These are phyloP conservation scores for Suillus plorans DNA, from an alignment of 768 basidiomycete species.

Conservation along the genomic window DNA sequence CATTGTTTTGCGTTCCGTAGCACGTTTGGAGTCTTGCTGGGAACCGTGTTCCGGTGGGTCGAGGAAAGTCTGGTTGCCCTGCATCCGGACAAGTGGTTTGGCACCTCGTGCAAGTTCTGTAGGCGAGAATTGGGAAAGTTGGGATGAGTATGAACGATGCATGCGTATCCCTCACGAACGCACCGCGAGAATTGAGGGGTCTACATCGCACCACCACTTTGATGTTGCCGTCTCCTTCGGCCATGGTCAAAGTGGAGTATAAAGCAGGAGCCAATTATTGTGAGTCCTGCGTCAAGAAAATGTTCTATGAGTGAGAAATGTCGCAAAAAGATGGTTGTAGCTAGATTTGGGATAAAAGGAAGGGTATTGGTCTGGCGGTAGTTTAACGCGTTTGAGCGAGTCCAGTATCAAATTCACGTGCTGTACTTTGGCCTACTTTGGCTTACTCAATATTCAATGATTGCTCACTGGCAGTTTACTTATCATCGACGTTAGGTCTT, in stretches of 20 bases:
- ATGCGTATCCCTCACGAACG: conserved; percentile 27
- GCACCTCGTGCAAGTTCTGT: conserved; percentile 92
- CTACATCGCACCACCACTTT: conserved; percentile 95
- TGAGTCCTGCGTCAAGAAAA: conserved; percentile 10
- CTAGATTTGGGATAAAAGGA: conserved; percentile 8
- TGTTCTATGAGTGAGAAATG: conserved; percentile 7
- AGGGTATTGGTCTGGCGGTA: conserved; percentile 6
- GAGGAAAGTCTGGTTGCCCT: conserved; percentile 88
- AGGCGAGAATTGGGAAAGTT: conserved; percentile 8
- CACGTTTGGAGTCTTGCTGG: conserved; percentile 68
- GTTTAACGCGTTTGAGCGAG: conserved; percentile 10
- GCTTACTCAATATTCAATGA: neutral
- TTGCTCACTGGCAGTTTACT: conserved; percentile 7
- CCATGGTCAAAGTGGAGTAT: conserved; percentile 43
- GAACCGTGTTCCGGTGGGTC: conserved; percentile 85
- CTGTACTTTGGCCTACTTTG: no score
- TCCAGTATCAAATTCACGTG: conserved; percentile 11
- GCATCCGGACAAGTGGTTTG: conserved; percentile 92
- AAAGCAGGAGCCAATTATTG: conserved; percentile 13
- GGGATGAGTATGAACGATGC: neutral
- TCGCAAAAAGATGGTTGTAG: conserved; percentile 10
- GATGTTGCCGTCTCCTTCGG: conserved; percentile 87
- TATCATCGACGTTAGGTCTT: conserved; percentile 38
- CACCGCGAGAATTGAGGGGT: conserved; percentile 93
- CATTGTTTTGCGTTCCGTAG: conserved; percentile 88